Evolutionary conservation across 2,329 filamentous ascomycete species (phyloP), one percentile per base, ranked within the genome.

Genomic region (Dactylella cylindrospora): DNA sequence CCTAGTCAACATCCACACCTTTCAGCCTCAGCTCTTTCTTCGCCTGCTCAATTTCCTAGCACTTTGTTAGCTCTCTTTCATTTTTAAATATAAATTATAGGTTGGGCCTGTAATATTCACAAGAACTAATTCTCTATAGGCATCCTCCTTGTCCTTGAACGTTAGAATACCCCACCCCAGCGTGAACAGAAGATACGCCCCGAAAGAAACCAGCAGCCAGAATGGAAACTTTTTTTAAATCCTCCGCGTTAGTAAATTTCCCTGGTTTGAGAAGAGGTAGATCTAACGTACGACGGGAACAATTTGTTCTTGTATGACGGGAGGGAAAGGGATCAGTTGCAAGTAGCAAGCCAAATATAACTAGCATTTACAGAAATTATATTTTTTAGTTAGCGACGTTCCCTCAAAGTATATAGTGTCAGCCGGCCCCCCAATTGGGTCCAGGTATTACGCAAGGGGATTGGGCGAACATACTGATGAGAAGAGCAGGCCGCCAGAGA

Each of bases 121-220:
- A 26, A 35, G 40, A 22, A 69, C 40, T 31, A 98, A 77, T 76
- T 96, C 90, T 72, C 84, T 82, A 75, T 97, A 86, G 46, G 93
- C 93, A 65, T 88, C 81, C 50, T 91, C 90, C 41, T 94, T 89
- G 74, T 97, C 90, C 78, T 95, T 93, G 80, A 98, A 98, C 54
- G 89, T 95, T 72, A 95, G 79, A 69, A 98, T 88, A 66, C 93
- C 93, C 77, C 84, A 86, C 70, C 93, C 93, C 65, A 98, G 85
- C 69, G 89, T 88, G 77, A 86, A 89, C 66, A 98, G 85, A 15
- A 98, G 84, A 75, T 90, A 90, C 65, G 90, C 86, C 74, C 90
- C 93, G 72, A 97, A 90, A 17, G 87, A 84, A 67, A 98, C 87
- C 69, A 97, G 79, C 39, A 82, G 83, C 87, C 91, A 98, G 77